Percentiles rank a stretch among this genome's conserved stretches.
Conservation (phyloP, 73 alveolate species). For the Paraurostyla sp. region DNA sequence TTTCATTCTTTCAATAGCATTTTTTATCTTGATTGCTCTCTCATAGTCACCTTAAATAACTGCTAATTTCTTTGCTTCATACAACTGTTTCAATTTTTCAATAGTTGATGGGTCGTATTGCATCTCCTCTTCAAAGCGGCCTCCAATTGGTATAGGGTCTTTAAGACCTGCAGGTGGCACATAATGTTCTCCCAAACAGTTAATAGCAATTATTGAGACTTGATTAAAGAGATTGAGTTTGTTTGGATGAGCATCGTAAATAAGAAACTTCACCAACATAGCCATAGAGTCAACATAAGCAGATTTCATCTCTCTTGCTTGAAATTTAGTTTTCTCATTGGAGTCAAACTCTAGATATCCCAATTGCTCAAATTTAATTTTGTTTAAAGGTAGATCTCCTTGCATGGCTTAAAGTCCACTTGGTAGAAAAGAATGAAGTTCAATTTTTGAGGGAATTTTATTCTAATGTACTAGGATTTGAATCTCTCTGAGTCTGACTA, state of each 20-base stretch:
- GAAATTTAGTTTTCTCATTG: constrained; percentile 76
- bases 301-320: constrained; percentile 83
- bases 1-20: constrained; percentile 78
- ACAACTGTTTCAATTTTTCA: constrained; percentile 80
- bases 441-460: constrained; percentile 86
- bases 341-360: constrained; percentile 86
- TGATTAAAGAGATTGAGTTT: constrained; percentile 82
- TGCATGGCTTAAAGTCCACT: constrained; percentile 74
- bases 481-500: constrained; percentile 83
- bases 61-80: constrained; percentile 80
- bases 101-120: constrained; percentile 83
- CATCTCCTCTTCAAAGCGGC: constrained; percentile 85
- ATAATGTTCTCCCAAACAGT: constrained; percentile 86
- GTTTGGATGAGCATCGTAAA: constrained; percentile 73
- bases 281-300: constrained; percentile 83
- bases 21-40: constrained; percentile 77
- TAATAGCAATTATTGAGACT: constrained; percentile 82
- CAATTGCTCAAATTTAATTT: constrained; percentile 78
- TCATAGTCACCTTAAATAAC: constrained; percentile 79
- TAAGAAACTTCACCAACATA: constrained; percentile 81
- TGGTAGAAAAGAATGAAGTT: constrained; percentile 81
- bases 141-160: constrained; percentile 69
- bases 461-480: constrained; percentile 83
- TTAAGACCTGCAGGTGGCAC: constrained; percentile 70
- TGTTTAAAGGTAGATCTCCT: constrained; percentile 74